Evolutionary conservation across 139 green algal genomes (phyloP), one percentile per base, ranked within the genome.

Genomic region (Chlorella vulgaris): DNA sequence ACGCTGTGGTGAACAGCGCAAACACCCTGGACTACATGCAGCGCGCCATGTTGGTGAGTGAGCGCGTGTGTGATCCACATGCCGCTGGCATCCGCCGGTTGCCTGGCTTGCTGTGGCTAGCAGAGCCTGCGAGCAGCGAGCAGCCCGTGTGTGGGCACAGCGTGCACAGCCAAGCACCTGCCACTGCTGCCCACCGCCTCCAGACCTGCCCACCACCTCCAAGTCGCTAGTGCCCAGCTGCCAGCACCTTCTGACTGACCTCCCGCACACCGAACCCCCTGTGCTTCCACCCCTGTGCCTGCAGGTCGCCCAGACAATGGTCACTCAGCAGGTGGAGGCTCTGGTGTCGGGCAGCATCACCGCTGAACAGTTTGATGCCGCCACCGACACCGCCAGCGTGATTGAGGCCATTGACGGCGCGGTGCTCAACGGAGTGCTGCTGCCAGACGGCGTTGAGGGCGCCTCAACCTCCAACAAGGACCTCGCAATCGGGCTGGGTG

Each of bases 261-360:
- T n/a, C n/a, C n/a, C n/a, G n/a, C n/a, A n/a, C n/a, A n/a, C n/a
- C n/a, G n/a, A n/a, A n/a, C n/a, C n/a, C n/a, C n/a, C n/a, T n/a
- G n/a, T n/a, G n/a, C n/a, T n/a, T 33, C 63, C 63, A 19, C 8
- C 63, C 2, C 21, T 13, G 6, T 36, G 18, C 31, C 28, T 31
- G 68, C 68, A 75, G 68, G 29, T 77, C 31, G 50, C 43, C 70
- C 70, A 77, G 70, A 77, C 70, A 3, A 15, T 77, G n/a, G 28
- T 77, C 29, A 21, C 35, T 15, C 29, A 77, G 10, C 24, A 58
- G 68, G 68, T 75, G 68, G 36, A 75, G 40, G 26, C 39, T 13
- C 68, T 75, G 68, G 68, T 28, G 19, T 29, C 42, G 28, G 68
- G 68, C 68, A 75, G 21, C 28, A 55, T 75, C 68, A 60, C 38